A percentile compares a stretch with the other conserved stretches of the same genome.
These are phyloP conservation scores for Leishmania braziliensis DNA, from an alignment of 208 protist genomes.

Conservation along the genomic window DNA sequence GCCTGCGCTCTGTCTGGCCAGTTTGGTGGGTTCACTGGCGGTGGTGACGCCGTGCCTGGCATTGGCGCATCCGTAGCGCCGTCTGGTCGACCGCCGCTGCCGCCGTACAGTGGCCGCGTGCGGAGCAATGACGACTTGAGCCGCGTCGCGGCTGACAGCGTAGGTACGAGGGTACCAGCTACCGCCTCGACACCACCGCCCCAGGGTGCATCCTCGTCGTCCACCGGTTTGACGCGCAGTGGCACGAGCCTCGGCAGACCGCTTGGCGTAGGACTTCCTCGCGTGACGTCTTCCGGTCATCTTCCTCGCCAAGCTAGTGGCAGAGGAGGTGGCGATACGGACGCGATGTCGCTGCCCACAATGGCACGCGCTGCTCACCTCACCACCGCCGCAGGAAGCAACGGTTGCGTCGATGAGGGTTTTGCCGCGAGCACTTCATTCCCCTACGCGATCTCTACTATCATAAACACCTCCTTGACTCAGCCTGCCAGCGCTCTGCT, in stretches of 20 bases:
- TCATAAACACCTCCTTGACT: slow-evolving; percentile 56
- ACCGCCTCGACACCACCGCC: too few species aligned
- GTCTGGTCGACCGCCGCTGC: slow-evolving; percentile 15
- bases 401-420: slow-evolving; percentile 3
- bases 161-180: background rate
- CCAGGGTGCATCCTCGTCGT: background rate
- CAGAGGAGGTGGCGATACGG: background rate
- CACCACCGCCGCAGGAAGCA: background rate
- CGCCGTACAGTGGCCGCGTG: slow-evolving; percentile 14
- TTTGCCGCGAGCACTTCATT: slow-evolving; percentile 6
- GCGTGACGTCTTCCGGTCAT: background rate
- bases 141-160: background rate
- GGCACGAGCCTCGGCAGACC: background rate
- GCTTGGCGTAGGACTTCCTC: background rate
- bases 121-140: slow-evolving; percentile 18
- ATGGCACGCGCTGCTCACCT: background rate
- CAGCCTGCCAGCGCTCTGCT: slow-evolving; percentile 40
- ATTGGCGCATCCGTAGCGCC: background rate
- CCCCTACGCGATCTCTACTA: slow-evolving; percentile 19
- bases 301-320: background rate
- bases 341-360: background rate
- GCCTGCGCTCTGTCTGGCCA: background rate
- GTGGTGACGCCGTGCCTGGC: background rate
- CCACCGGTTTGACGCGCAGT: background rate
- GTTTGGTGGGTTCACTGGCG: background rate